Evolutionary conservation across 164 flowering plant species (phyloP).

Genomic region (Vitis riparia): DNA sequence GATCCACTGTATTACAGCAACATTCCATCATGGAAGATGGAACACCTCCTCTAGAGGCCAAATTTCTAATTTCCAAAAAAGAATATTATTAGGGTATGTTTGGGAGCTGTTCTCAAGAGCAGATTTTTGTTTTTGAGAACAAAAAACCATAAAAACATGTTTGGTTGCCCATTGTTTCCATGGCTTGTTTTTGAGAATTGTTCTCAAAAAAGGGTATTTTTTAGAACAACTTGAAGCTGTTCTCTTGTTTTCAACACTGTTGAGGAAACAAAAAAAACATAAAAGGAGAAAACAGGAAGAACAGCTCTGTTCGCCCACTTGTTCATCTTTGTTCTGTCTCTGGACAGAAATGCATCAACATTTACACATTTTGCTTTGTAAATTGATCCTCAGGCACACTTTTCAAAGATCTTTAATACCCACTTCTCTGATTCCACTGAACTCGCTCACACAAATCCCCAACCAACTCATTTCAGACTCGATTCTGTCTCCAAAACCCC

Average conservation of each 20-base stretch:
- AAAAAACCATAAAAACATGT: not conserved
- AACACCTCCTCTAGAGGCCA: not conserved
- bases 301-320: too few species aligned
- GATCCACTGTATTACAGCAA: not conserved
- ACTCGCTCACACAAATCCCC: constrained; percentile 1
- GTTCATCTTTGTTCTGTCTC: not conserved
- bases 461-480: constrained; percentile 7
- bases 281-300: too few species aligned
- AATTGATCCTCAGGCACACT: constrained; percentile 19
- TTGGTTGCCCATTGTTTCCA: not conserved
- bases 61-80: not conserved
- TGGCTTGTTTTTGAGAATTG: too few species aligned
- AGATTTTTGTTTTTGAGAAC: not conserved
- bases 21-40: not conserved
- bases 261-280: too few species aligned
- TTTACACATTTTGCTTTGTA: constrained; percentile 26
- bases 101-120: too few species aligned
- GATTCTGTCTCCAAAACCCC: constrained; percentile 10
- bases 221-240: too few species aligned
- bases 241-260: too few species aligned
- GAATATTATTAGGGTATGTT: not conserved
- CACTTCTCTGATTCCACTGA: constrained; percentile 10
- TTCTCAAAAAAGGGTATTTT: too few species aligned
- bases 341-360: constrained; percentile 29
- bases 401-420: constrained; percentile 15